A percentile compares a stretch with the other conserved stretches of the same genome.
These are phyloP conservation scores for Silybum marianum DNA, from an alignment of 129 eudicot genomes.

Conservation along the genomic window DNA sequence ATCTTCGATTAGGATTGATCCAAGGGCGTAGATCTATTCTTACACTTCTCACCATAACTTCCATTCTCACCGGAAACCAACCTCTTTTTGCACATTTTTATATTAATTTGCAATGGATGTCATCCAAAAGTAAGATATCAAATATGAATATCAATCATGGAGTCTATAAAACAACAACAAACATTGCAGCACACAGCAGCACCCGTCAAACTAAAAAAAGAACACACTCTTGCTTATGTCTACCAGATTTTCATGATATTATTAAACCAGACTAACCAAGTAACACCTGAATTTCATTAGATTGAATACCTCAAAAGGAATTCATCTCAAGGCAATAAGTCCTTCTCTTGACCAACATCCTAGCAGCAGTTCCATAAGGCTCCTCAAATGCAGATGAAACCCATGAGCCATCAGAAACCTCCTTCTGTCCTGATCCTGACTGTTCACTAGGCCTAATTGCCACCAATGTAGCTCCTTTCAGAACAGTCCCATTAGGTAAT, in stretches of 20 bases:
- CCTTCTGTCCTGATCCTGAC: constrained; percentile 45
- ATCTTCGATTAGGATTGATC: too few species aligned
- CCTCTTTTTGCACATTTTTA: neutral
- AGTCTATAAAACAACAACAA: neutral
- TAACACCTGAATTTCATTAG: neutral
- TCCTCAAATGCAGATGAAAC: constrained; percentile 83
- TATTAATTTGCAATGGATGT: neutral
- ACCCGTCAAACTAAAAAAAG: neutral
- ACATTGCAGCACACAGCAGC: neutral
- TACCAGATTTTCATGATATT: neutral
- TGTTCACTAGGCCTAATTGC: constrained; percentile 94
- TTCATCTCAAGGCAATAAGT: constrained; percentile 94
- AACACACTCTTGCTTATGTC: neutral
- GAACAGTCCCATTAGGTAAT: constrained; percentile 72
- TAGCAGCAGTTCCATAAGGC: constrained; percentile 87
- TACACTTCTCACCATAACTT: too few species aligned
- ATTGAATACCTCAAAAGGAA: constrained; percentile 50
- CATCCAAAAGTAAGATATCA: constrained; percentile 11
- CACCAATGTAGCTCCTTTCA: constrained; percentile 93
- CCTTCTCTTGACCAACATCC: constrained; percentile 89
- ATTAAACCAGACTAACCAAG: neutral
- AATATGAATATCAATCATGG: neutral
- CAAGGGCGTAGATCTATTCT: too few species aligned
- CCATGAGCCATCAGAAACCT: constrained; percentile 76
- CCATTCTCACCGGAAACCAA: too few species aligned